A percentile compares a stretch with the other conserved stretches of the same genome.
Conservation (phyloP, 345 rosid species). For the Corchorus olitorius region DNA sequence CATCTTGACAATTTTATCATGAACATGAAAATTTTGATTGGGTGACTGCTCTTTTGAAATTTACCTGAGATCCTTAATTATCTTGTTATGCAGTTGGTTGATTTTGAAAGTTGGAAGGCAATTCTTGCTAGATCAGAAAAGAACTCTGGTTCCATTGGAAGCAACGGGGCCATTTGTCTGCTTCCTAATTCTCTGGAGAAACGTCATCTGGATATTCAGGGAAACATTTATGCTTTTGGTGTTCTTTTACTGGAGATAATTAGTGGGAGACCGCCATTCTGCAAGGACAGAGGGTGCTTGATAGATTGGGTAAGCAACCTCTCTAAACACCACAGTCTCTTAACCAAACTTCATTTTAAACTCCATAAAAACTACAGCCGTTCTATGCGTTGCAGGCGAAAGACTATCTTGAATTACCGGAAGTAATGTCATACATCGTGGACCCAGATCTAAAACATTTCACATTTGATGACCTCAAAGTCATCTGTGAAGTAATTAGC, state of each 20-base stretch:
- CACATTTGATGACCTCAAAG: conserved; percentile 68
- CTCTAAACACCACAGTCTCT: neutral
- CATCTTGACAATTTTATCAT: too few species aligned
- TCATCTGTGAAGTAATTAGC: conserved; percentile 73
- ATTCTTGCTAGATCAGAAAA: conserved; percentile 88
- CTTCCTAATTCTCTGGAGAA: conserved; percentile 76
- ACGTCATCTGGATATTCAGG: conserved; percentile 77
- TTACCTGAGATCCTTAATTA: neutral
- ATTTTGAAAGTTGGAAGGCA: conserved; percentile 96
- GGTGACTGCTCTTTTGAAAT: too few species aligned
- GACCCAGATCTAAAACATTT: conserved; percentile 92
- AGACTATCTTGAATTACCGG: conserved; percentile 78
- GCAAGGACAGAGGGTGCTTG: conserved; percentile 85
- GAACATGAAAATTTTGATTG: too few species aligned
- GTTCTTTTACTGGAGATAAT: conserved; percentile 81
- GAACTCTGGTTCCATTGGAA: conserved; percentile 70
- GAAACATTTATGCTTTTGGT: conserved; percentile 88
- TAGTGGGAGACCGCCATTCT: conserved; percentile 88
- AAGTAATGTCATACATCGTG: conserved; percentile 70
- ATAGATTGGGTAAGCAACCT: conserved; percentile 77
- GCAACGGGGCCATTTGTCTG: conserved; percentile 77
- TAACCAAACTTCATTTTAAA: neutral
- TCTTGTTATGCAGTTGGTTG: conserved; percentile 70
- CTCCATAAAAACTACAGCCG: neutral
- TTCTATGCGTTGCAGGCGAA: conserved; percentile 59